Conservation (phyloP, 257 asterid genomes). For the Nicotiana noctiflora region DNA sequence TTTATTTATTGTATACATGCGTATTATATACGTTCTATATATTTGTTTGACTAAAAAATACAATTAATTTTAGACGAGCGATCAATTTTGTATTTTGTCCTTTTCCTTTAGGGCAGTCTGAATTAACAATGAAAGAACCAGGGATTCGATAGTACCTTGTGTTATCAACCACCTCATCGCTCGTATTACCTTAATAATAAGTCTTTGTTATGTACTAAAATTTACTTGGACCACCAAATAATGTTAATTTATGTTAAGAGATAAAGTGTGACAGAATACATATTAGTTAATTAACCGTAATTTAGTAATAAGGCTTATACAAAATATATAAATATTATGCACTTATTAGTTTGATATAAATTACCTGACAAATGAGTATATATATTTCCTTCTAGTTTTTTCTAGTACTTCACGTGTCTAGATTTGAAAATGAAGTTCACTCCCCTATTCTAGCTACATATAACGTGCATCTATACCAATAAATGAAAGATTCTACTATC, state of each 20-base stretch:
- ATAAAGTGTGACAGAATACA: background rate
- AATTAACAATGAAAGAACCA: background rate
- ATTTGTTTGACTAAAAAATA: too few relatives aligned
- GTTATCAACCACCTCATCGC: background rate
- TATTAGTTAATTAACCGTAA: too few relatives aligned
- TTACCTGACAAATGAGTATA: too few relatives aligned
- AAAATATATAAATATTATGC: too few relatives aligned
- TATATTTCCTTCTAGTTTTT: too few relatives aligned
- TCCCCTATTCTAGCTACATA: too few relatives aligned
- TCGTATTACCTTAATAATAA: background rate
- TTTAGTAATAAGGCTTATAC: background rate
- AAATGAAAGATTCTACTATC: background rate
- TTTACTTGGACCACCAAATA: background rate
- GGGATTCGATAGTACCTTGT: background rate
- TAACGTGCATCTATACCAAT: background rate
- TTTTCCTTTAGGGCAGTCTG: background rate
- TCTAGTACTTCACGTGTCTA: background rate
- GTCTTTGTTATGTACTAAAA: background rate
- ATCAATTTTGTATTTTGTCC: too few relatives aligned
- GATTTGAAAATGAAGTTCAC: background rate
- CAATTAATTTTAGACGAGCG: too few relatives aligned
- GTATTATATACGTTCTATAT: too few relatives aligned
- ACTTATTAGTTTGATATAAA: background rate
- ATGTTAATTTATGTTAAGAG: background rate
- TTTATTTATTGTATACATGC: too few relatives aligned